Evolutionary conservation across 2,329 filamentous ascomycete species (phyloP), one percentile per base, ranked within the genome.

Genomic region (Atkinsonella hypoxylon): DNA sequence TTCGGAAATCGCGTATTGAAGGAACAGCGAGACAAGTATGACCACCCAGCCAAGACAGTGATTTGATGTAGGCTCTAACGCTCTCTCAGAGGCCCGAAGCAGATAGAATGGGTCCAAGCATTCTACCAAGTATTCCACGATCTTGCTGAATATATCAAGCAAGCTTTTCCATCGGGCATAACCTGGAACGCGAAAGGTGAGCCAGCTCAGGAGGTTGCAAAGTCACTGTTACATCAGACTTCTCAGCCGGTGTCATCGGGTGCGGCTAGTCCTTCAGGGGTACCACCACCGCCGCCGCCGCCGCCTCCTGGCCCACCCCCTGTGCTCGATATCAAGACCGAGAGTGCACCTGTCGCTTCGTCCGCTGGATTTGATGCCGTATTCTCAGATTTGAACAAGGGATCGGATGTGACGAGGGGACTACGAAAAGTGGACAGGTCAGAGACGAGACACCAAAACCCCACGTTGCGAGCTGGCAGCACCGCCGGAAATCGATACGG

Each of bases 391-490:
- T 73, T 98, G 49, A 97, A 97, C 70, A 84, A 85, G 65, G 93
- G 93, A 51, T 82, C 87, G 53, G 76, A 80, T n/a, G 87, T 98
- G 53, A 98, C 93, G 4, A 82, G 87, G 57, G 83, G 87, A 32
- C 76, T 98, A 36, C 85, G 87, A 58, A 98, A 96, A 74, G 93
- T 98, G 47, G 91, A 96, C 70, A 85, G 84, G 64, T 93, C 87
- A 49, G 78, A 97, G 67, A 96, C 96, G 91, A 98, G 93, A 53
- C 93, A 98, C 71, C 97, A 97, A 75, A 98, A 98, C 69, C 93
- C 93, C 13, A 81, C 83, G 10, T 75, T 98, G 52, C 83, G 93
- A 55, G 79, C 87, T 22, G 74, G 75, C 54, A 85, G 87, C 12
- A 77, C 80, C 2, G 87, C 91, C 3, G 76, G 86, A 30, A 78